Percentiles rank a stretch among this genome's conserved stretches.
phyloP scores from a whole-genome alignment of 805 yeast species.

The Candida parachauliodes region DNA sequence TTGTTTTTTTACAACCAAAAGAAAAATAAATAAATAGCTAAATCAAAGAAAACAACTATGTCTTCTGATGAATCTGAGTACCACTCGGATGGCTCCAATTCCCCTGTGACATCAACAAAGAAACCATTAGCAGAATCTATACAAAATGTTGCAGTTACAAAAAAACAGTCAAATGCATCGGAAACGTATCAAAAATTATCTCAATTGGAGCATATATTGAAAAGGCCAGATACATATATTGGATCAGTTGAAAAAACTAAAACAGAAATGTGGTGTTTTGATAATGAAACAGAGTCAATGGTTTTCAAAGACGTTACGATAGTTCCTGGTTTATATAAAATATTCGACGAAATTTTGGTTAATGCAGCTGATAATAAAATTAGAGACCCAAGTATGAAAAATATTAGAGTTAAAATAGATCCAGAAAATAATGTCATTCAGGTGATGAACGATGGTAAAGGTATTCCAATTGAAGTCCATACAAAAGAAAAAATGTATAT shows the following conservation, averaged over 20 bases:
- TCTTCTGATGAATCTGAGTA: slow-evolving; percentile 13
- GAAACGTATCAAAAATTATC: slow-evolving; percentile 90
- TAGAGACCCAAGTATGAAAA: slow-evolving; percentile 87
- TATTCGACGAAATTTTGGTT: slow-evolving; percentile 94
- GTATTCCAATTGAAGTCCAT: slow-evolving; percentile 94
- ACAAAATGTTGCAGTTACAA: slow-evolving; percentile 14
- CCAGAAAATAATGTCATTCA: slow-evolving; percentile 69
- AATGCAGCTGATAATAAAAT: slow-evolving; percentile 99
- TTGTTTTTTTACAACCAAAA: no score
- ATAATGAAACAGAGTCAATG: slow-evolving; percentile 43
- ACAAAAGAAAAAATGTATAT: slow-evolving; percentile 87
- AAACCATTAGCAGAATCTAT: slow-evolving; percentile 23
- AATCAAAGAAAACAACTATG: background rate
- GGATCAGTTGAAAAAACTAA: slow-evolving; percentile 88
- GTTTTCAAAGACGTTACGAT: slow-evolving; percentile 61
- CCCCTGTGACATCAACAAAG: slow-evolving; percentile 10
- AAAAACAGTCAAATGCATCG: slow-evolving; percentile 35
- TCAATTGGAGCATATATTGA: slow-evolving; percentile 92
- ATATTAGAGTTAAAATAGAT: slow-evolving; percentile 77
- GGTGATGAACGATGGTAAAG: slow-evolving; percentile 89
- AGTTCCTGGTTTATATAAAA: slow-evolving; percentile 95
- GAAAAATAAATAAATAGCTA: background rate
- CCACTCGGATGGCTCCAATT: slow-evolving; percentile 16
- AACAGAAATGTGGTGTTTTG: slow-evolving; percentile 81
- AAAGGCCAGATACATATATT: slow-evolving; percentile 96